These are phyloP conservation scores for Berberis thunbergii DNA, from an alignment of 164 flowering plant genomes.

Conservation along the genomic window DNA sequence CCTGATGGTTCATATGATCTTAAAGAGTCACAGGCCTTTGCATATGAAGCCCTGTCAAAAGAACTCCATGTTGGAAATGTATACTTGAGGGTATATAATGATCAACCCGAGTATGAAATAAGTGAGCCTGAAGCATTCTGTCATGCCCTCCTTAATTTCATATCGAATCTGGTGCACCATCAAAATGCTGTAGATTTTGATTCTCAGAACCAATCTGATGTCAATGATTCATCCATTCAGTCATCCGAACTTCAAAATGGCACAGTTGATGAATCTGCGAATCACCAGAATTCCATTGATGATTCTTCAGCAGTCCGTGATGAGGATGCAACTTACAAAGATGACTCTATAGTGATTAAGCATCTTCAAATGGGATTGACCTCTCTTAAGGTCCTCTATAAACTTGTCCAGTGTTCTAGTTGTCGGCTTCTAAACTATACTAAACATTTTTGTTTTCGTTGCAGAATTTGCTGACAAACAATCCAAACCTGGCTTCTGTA, in stretches of 20 bases:
- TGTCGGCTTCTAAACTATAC: neutral
- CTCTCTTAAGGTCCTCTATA: constrained; percentile 64
- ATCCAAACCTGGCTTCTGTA: constrained; percentile 77
- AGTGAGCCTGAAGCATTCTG: constrained; percentile 92
- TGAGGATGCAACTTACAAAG: constrained; percentile 23
- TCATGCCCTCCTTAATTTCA: constrained; percentile 76
- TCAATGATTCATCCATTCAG: constrained; percentile 17
- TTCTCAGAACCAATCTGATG: constrained; percentile 14
- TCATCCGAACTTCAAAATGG: constrained; percentile 32
- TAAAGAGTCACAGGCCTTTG: constrained; percentile 57
- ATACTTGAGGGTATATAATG: constrained; percentile 93
- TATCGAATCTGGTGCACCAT: constrained; percentile 52
- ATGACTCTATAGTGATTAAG: constrained; percentile 34
- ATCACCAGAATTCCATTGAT: constrained; percentile 10
- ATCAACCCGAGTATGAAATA: constrained; percentile 90
- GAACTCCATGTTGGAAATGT: constrained; percentile 93
- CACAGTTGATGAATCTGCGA: constrained; percentile 18
- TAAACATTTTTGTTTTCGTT: constrained; percentile 10
- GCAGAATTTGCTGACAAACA: constrained; percentile 83
- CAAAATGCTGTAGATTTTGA: constrained; percentile 19
- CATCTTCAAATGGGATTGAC: constrained; percentile 66
- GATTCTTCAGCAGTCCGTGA: neutral
- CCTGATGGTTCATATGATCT: constrained; percentile 95
- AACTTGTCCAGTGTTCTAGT: neutral
- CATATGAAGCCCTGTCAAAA: constrained; percentile 66